A percentile compares a stretch with the other conserved stretches of the same genome.
Evolutionary conservation across 2,329 filamentous ascomycete genomes (phyloP).

Genomic region (Byssoonygena ceratinophila): DNA sequence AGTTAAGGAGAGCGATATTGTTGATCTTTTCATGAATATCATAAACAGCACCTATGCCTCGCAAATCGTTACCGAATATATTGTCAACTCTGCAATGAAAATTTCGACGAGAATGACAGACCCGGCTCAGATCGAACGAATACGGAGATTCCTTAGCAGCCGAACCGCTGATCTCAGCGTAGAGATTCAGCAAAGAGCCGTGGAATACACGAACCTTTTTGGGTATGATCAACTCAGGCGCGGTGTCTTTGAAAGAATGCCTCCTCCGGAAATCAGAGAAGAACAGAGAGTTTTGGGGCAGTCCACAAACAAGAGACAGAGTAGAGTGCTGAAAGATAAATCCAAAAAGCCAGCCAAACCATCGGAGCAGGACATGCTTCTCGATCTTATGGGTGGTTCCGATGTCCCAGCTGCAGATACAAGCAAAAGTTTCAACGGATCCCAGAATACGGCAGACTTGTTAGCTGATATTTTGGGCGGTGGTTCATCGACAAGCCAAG

Average conservation of each 20-base stretch:
- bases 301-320: constrained; percentile 55
- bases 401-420: constrained; percentile 50
- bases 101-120: constrained; percentile 80
- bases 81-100: constrained; percentile 89
- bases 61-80: constrained; percentile 87
- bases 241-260: constrained; percentile 96
- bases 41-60: constrained; percentile 90
- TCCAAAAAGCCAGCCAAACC: constrained; percentile 67
- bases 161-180: constrained; percentile 83
- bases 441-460: constrained; percentile 69
- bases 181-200: constrained; percentile 89
- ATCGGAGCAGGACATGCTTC: constrained; percentile 79
- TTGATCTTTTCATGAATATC: constrained; percentile 86
- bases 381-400: constrained; percentile 84
- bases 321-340: constrained; percentile 57
- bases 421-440: constrained; percentile 43
- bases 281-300: constrained; percentile 84
- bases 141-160: constrained; percentile 64
- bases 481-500: constrained; percentile 41
- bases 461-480: constrained; percentile 85
- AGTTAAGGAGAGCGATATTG: constrained; percentile 78
- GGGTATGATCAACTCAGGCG: constrained; percentile 73
- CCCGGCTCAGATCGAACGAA: constrained; percentile 70
- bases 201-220: constrained; percentile 94
- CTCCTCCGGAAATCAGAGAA: constrained; percentile 90